These are phyloP conservation scores for Sporothrix curviconia DNA, from an alignment of 2,329 filamentous ascomycete genomes.

Conservation along the genomic window DNA sequence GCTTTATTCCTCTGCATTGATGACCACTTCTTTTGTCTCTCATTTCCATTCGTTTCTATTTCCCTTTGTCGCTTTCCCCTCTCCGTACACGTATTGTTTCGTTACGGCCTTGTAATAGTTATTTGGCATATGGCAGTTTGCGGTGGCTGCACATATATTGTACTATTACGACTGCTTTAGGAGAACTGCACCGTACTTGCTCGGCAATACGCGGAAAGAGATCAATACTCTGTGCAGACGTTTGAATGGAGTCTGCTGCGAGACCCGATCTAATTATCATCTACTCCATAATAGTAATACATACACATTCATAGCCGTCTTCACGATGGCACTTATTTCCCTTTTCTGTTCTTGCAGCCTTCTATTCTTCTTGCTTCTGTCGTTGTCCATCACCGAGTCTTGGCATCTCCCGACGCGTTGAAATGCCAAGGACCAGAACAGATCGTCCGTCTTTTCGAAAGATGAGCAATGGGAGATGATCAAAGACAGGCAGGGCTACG, in stretches of 20 bases:
- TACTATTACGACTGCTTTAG: too few relatives aligned
- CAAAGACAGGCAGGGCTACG: not conserved
- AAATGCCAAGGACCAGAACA: constrained; percentile 11
- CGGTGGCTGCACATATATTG: too few relatives aligned
- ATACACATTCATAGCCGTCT: too few relatives aligned
- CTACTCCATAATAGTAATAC: too few relatives aligned
- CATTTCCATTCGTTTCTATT: too few relatives aligned
- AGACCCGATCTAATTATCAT: too few relatives aligned
- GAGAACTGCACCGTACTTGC: too few relatives aligned
- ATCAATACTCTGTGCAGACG: too few relatives aligned
- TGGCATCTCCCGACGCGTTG: not conserved
- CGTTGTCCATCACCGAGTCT: not conserved
- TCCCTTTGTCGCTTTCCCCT: too few relatives aligned
- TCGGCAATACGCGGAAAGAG: too few relatives aligned
- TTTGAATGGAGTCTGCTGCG: too few relatives aligned
- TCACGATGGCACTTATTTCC: not conserved
- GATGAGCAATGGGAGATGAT: not conserved
- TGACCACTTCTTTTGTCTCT: constrained; percentile 1
- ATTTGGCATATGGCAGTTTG: not conserved
- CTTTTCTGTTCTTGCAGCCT: not conserved
- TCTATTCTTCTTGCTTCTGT: not conserved
- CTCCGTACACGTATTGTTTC: not conserved
- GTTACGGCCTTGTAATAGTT: not conserved
- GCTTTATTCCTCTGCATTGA: not conserved
- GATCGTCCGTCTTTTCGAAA: not conserved